A percentile compares a stretch with the other conserved stretches of the same genome.
Evolutionary conservation across 23 red algal genomes (phyloP).

Genomic region (Gracilaria caudata): DNA sequence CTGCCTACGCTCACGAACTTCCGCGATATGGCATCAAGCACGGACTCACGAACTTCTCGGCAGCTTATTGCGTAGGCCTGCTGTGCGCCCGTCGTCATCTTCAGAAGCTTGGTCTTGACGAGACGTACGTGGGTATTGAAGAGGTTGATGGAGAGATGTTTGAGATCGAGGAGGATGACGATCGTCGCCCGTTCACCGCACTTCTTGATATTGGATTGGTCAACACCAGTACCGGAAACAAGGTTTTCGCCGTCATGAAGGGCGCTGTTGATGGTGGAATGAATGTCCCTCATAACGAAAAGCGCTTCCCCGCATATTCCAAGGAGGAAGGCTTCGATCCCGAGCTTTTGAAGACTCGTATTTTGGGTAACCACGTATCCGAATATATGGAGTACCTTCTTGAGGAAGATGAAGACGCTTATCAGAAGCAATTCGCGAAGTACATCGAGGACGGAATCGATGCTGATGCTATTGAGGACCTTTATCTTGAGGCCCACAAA

Average conservation of each 20-base stretch:
- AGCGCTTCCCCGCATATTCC: slow-evolving; percentile 94
- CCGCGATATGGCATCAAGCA: slow-evolving; percentile 96
- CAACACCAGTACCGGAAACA: slow-evolving; percentile 89
- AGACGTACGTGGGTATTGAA: slow-evolving; percentile 87
- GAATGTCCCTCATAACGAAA: slow-evolving; percentile 97
- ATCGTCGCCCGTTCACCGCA: slow-evolving; percentile 90
- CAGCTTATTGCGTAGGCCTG: slow-evolving; percentile 94
- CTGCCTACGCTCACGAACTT: slow-evolving; percentile 98
- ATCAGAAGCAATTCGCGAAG: slow-evolving; percentile 82
- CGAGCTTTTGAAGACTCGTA: slow-evolving; percentile 88
- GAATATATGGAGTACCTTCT: slow-evolving; percentile 95
- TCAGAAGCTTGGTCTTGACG: slow-evolving; percentile 82
- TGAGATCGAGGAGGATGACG: slow-evolving; percentile 91
- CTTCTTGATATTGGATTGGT: slow-evolving; percentile 93
- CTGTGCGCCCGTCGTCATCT: slow-evolving; percentile 89
- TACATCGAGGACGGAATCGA: slow-evolving; percentile 90
- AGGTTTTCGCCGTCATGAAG: slow-evolving; percentile 98
- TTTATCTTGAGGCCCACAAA: slow-evolving; percentile 87
- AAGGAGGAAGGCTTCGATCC: slow-evolving; percentile 97
- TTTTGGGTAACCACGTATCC: slow-evolving; percentile 88
- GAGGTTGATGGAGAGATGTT: slow-evolving; percentile 95
- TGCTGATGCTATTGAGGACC: slow-evolving; percentile 85
- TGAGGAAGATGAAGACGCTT: slow-evolving; percentile 91
- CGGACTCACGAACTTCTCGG: slow-evolving; percentile 96
- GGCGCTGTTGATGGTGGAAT: slow-evolving; percentile 97